Base-by-base conservation (phyloP, 108 stramenopile genomes). In the Skeletonema costatum region DNA sequence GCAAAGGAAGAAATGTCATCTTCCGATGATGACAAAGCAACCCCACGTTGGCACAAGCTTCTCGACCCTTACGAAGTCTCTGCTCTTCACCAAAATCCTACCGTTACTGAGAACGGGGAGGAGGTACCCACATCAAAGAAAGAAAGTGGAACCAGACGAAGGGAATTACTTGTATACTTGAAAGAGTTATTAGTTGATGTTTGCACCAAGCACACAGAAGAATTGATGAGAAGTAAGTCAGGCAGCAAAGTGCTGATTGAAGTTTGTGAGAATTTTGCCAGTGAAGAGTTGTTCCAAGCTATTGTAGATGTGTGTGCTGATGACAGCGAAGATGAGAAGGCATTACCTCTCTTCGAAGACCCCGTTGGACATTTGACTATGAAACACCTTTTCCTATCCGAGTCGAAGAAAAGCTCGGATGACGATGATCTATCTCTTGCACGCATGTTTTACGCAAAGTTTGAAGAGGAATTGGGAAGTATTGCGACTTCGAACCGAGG, bases 61-160 rank as follows among this genome's bases (percentile, higher is more conserved):
- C 86, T 98, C 41, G 96, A 98, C 79, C 97, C 97, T 0, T 92
- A 90, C 68, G 97, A 98, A 70, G 72, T 80, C 9, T 71, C 90
- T 17, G 73, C 96, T 17, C 85, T 98, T 25, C 81, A 89, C 62
- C 83, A 72, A 13, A 78, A 89, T 71, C 87, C 83, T 25, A 86
- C 51, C 6, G 80, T 86, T 21, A 77, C 56, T 12, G 74, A 83
- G 32, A 82, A 82, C 39, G 88, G 82, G 14, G 90, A 86, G 59
- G 76, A 80, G 33, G 90, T 92, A 13, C 88, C 92, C 5, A 94
- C 97, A 4, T 87, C 79, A 58, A 94, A 90, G 68, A 98, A 98
- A 81, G 90, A 94, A 48, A 84, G 95, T 6, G 89, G 86, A 35
- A 86, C 90, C 3, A 86, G 96, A 53, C 82, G 92, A 60, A 76